These are phyloP conservation scores for Ailanthus altissimus DNA, from an alignment of 345 rosid species.

Conservation along the genomic window DNA sequence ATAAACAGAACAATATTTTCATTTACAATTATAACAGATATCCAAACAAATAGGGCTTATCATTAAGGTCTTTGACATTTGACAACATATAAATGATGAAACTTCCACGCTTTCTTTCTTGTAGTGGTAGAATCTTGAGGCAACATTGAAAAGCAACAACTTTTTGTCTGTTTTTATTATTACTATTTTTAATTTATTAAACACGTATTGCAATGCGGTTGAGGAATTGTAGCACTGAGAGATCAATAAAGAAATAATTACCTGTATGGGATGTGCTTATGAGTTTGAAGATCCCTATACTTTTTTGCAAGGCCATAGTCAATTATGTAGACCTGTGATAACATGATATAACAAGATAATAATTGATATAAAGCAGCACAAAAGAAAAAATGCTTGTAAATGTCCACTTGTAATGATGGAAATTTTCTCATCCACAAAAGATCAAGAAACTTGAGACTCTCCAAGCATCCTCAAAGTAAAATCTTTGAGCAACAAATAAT, in stretches of 20 bases:
- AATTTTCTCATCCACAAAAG: background rate
- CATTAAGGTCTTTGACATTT: background rate
- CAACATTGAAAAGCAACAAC: background rate
- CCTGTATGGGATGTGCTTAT: constrained; percentile 88
- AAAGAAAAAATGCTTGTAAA: background rate
- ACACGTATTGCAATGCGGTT: background rate
- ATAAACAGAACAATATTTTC: background rate
- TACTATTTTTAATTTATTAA: background rate
- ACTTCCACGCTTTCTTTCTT: background rate
- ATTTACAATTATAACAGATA: background rate
- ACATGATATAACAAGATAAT: background rate
- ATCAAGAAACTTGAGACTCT: background rate
- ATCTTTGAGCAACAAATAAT: background rate
- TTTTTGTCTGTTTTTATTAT: background rate
- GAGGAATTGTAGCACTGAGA: constrained; percentile 8
- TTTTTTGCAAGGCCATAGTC: constrained; percentile 92
- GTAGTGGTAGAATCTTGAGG: background rate
- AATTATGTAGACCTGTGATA: constrained; percentile 65
- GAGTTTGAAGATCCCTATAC: constrained; percentile 90
- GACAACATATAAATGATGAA: background rate
- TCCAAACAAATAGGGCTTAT: background rate
- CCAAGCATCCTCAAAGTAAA: background rate
- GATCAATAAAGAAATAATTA: constrained; percentile 21
- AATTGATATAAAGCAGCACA: constrained; percentile 9
- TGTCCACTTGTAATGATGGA: background rate